phyloP scores from a whole-genome alignment of 2,329 filamentous ascomycete genomes.

The Venturiaceae sp. region DNA sequence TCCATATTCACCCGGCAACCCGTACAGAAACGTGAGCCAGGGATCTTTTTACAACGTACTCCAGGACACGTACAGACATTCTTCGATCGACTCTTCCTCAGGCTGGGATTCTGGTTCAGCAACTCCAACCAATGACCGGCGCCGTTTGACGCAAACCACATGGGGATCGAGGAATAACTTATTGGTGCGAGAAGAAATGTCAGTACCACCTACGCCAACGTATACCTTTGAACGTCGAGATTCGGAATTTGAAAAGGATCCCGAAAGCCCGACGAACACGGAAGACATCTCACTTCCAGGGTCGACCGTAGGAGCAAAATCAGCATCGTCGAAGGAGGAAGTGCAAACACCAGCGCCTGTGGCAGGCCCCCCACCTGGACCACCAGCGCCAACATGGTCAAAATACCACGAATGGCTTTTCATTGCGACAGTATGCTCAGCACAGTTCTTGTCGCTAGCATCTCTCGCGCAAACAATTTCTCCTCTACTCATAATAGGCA shows the following conservation, averaged over 20 bases:
- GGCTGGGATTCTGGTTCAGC: neutral
- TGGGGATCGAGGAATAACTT: neutral
- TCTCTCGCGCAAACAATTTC: constrained; percentile 9
- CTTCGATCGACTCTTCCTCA: neutral
- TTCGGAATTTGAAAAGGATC: neutral
- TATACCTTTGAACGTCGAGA: neutral
- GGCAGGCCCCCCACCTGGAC: constrained; percentile 1
- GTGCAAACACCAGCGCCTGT: neutral
- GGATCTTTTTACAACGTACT: constrained; percentile 1
- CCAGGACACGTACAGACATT: constrained; percentile 1
- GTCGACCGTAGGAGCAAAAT: neutral
- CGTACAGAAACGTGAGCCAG: constrained; percentile 4
- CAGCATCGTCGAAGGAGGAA: neutral
- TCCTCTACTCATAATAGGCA: constrained; percentile 7
- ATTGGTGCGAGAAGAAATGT: neutral
- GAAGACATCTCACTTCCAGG: too few relatives aligned
- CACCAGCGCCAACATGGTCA: constrained; percentile 3
- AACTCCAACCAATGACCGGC: neutral
- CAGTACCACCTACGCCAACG: neutral
- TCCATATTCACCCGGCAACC: neutral
- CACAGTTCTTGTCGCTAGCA: constrained; percentile 9
- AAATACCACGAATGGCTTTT: constrained; percentile 8
- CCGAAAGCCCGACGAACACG: too few relatives aligned
- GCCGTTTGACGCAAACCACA: neutral
- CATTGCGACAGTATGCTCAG: constrained; percentile 9